These are phyloP conservation scores for Sporothrix brunneoviolacea DNA, from an alignment of 2,329 filamentous ascomycete species.

Conservation along the genomic window DNA sequence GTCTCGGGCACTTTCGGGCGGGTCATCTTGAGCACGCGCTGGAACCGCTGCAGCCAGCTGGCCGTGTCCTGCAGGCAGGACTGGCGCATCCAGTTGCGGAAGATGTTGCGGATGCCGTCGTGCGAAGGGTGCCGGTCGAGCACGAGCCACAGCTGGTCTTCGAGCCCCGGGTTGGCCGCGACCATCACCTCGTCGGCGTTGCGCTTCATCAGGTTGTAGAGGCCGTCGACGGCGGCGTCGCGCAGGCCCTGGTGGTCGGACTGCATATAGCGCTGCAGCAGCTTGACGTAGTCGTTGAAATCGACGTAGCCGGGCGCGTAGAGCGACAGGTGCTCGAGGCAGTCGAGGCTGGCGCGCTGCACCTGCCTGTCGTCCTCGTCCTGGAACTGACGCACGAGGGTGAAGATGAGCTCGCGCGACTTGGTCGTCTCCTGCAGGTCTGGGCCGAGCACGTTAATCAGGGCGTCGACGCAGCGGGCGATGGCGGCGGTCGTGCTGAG, in stretches of 20 bases:
- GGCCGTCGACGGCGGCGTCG: slow-evolving; percentile 75
- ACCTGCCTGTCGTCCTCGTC: slow-evolving; percentile 65
- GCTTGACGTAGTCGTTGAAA: slow-evolving; percentile 74
- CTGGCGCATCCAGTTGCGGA: slow-evolving; percentile 89
- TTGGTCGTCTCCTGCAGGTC: slow-evolving; percentile 90
- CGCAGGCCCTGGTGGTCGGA: slow-evolving; percentile 63
- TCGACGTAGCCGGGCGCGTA: slow-evolving; percentile 87
- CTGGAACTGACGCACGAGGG: slow-evolving; percentile 75
- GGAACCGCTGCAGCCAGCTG: slow-evolving; percentile 83
- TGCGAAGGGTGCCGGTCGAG: slow-evolving; percentile 73
- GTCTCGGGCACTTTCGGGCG: slow-evolving; percentile 58
- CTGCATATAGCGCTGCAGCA: slow-evolving; percentile 70
- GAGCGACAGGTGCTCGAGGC: slow-evolving; percentile 82
- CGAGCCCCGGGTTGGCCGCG: slow-evolving; percentile 69
- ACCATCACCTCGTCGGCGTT: slow-evolving; percentile 76
- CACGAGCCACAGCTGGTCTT: slow-evolving; percentile 86
- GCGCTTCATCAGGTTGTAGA: slow-evolving; percentile 93
- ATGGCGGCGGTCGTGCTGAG: slow-evolving; percentile 76
- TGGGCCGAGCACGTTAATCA: slow-evolving; percentile 92
- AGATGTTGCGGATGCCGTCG: slow-evolving; percentile 74
- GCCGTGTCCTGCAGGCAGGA: slow-evolving; percentile 73
- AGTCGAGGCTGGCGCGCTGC: slow-evolving; percentile 70
- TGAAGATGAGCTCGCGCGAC: slow-evolving; percentile 86
- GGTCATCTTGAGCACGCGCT: slow-evolving; percentile 83
- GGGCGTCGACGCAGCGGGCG: slow-evolving; percentile 82